Evolutionary conservation across 2,329 filamentous ascomycete species (phyloP), one percentile per base, ranked within the genome.

Genomic region (Exutisphaerella laricina): DNA sequence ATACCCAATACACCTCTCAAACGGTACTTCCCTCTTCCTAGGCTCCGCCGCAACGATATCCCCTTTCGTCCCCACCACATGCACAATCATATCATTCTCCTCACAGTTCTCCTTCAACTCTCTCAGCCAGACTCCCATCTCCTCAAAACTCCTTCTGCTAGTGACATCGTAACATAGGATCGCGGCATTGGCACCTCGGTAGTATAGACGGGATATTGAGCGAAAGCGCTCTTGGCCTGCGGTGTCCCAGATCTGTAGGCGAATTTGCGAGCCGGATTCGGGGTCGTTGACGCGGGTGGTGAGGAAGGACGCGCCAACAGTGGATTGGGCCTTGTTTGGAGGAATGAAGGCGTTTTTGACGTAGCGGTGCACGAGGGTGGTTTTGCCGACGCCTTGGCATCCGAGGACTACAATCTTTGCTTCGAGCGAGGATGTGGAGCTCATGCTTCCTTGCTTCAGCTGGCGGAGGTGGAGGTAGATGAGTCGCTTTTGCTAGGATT

Each of bases 241-340:
- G 23, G 89, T 96, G 63, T 96, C 89, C 89, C 89, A 96, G 55
- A 96, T 94, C 62, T 96, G 89, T 26, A 96, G 73, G n/a, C 89
- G 80, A 25, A 96, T 88, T 17, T 85, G 75, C 1, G 88, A 92
- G 58, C 90, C 86, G 16, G 84, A 86, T 62, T 95, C 86, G 49
- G 79, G 80, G 66, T 96, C 89, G 39, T 71, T 63, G 12, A 84
- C 75, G 30, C 86, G 69, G 48, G 84, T 79, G 20, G 85, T 81
- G 32, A 88, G 66, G 50, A 76, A 74, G 18, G 71, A 70, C 58
- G 71, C 71, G 50, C 71, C 71, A 48, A 74, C 66, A 10, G 71
- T 74, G 6, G 69, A 70, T 43, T 68, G 67, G 10, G 69, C 70
- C 17, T 65, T 65, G 12, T 50, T 46, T 12, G 67, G 67, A 5